Percentiles rank a stretch among this genome's conserved stretches.
These are phyloP conservation scores for Alternaria dauci DNA, from an alignment of 2,329 filamentous ascomycete species.

Conservation along the genomic window DNA sequence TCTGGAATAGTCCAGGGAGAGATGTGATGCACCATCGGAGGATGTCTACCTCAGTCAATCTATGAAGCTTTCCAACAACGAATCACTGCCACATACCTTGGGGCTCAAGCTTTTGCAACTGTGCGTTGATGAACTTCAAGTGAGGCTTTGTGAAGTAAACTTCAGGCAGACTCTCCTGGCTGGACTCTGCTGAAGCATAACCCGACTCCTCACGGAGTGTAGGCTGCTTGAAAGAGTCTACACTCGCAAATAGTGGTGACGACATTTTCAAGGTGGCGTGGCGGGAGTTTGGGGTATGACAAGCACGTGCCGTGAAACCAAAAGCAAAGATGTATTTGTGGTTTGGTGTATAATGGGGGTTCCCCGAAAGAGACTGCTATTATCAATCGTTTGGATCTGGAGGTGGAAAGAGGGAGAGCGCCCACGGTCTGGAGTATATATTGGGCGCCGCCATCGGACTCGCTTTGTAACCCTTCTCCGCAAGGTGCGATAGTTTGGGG, in stretches of 20 bases:
- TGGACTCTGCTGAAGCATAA: constrained; percentile 76
- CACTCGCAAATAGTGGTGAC: constrained; percentile 36
- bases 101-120: constrained; percentile 86
- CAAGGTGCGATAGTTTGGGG: constrained; percentile 37
- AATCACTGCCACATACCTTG: constrained; percentile 62
- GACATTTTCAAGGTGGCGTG: constrained; percentile 34
- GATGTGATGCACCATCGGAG: constrained; percentile 91
- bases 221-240: constrained; percentile 37
- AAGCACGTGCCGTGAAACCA: constrained; percentile 33
- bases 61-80: not conserved
- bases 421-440: constrained; percentile 38
- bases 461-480: constrained; percentile 43
- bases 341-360: constrained; percentile 20
- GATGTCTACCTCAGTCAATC: constrained; percentile 67
- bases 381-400: constrained; percentile 32
- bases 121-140: constrained; percentile 87
- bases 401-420: constrained; percentile 25
- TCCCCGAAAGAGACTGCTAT: constrained; percentile 32
- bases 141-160: constrained; percentile 88
- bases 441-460: constrained; percentile 38
- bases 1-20: constrained; percentile 80
- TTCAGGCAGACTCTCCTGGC: constrained; percentile 71
- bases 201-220: constrained; percentile 73
- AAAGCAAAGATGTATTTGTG: constrained; percentile 16
- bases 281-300: constrained; percentile 6